A percentile compares a stretch with the other conserved stretches of the same genome.
phyloP scores from a whole-genome alignment of 305 asterid species.

The Vinca major region DNA sequence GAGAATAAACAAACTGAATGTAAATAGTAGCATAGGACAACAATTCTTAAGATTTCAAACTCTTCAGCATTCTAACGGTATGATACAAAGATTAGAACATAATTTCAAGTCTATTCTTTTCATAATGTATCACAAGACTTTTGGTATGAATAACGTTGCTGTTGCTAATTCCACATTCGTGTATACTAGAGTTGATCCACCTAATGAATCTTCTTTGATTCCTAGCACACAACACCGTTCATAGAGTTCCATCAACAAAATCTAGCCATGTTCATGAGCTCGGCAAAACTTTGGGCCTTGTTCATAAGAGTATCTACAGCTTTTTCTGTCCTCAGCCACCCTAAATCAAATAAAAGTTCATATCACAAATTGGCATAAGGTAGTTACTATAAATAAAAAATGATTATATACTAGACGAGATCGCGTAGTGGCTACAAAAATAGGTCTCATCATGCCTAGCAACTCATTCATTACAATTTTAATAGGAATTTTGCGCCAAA shows the following conservation, averaged over 20 bases:
- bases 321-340: slow-evolving; percentile 2
- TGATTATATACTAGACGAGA: neutral
- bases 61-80: neutral
- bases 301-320: neutral
- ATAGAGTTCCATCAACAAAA: neutral
- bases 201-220: slow-evolving; percentile 1
- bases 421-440: neutral
- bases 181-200: neutral
- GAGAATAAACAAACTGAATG: too few relatives aligned
- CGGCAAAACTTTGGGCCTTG: neutral
- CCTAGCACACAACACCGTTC: neutral
- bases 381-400: neutral
- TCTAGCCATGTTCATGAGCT: neutral
- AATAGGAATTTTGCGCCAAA: neutral
- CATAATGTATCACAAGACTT: neutral
- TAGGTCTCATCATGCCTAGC: neutral
- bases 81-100: neutral
- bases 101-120: neutral
- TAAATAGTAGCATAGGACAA: neutral
- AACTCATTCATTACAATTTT: neutral
- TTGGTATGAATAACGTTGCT: neutral
- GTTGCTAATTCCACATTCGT: neutral
- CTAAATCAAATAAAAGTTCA: neutral
- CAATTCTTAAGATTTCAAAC: neutral
- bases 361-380: neutral